These are phyloP conservation scores for Talaromyces sp. DNA, from an alignment of 2,329 filamentous ascomycete species.

Conservation along the genomic window DNA sequence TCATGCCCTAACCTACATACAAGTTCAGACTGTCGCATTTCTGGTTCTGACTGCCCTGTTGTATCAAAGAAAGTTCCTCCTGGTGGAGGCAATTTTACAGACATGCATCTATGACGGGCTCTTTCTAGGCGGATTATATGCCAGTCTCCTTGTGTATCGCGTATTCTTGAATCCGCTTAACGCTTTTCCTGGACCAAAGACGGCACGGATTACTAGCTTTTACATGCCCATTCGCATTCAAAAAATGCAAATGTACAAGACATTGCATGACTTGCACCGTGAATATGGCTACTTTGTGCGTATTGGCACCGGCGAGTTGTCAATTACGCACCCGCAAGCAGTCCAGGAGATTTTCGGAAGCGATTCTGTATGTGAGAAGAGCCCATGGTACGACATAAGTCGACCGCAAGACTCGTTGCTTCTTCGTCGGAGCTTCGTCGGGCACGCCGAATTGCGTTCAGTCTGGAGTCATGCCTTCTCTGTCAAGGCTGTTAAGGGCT, in stretches of 20 bases:
- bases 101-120: not conserved
- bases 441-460: conserved; percentile 34
- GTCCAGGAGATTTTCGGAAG: conserved; percentile 33
- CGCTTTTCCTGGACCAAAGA: conserved; percentile 20
- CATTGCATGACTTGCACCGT: conserved; percentile 25
- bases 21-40: not conserved
- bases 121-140: conserved; percentile 7
- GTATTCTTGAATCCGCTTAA: conserved; percentile 6
- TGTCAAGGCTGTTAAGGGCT: conserved; percentile 34
- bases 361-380: conserved; percentile 34
- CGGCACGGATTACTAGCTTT: conserved; percentile 25
- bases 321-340: conserved; percentile 29
- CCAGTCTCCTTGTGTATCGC: conserved; percentile 24
- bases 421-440: conserved; percentile 25
- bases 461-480: conserved; percentile 38
- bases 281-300: conserved; percentile 30
- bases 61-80: not conserved
- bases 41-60: conserved; percentile 1
- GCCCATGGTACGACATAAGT: conserved; percentile 34
- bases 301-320: conserved; percentile 29
- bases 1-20: conserved; percentile 7
- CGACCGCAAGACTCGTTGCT: conserved; percentile 31
- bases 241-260: conserved; percentile 14
- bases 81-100: not conserved
- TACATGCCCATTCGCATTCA: conserved; percentile 19